Evolutionary conservation across 257 asterid species (phyloP), one percentile per base, ranked within the genome.

Genomic region (Salvia splendens): DNA sequence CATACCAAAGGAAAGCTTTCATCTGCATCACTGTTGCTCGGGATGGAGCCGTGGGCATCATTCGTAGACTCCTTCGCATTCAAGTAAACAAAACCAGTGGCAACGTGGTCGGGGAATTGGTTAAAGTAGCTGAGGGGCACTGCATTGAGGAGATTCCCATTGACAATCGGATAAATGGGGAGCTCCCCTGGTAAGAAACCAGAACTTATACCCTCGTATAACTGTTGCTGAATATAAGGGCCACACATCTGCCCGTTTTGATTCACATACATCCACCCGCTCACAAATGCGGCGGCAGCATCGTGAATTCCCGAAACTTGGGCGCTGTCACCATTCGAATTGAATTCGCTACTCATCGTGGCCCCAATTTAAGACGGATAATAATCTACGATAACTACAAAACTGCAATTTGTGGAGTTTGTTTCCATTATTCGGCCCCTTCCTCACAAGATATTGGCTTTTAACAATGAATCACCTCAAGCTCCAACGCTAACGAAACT

Each of bases 221-320:
- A 68, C 67, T 90, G 99, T 60, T 88, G 86, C 68, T 88, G 86
- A 53, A 91, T 88, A 76, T 93, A 93, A 20, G 99, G 99, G 49
- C 99, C 99, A 54, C 96, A 90, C 95, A 93, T 87, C 79, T 85
- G 89, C 43, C 95, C 92, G 46, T 43, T 78, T 71, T 93, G 88
- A 79, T 93, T 93, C 59, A 88, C 77, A 74, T 93, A 93, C 97
- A 84, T 93, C 99, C 99, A 93, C 60, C 96, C 99, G 51, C 83
- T 79, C 53, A 83, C 97, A 67, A 69, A 75, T 24, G 76, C 61
- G 67, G 71, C 59, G 69, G 60, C 72, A 30, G n/a, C 71, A 57
- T 71, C 75, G 54, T 36, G 66, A 55, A 15, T 54, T 47, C 51
- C 50, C 2, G 75, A 24, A 24, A 33, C 20, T 49, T 68, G 71